Base-by-base conservation (phyloP, 805 yeast species). In the Blastobotrys chiropterorum region DNA sequence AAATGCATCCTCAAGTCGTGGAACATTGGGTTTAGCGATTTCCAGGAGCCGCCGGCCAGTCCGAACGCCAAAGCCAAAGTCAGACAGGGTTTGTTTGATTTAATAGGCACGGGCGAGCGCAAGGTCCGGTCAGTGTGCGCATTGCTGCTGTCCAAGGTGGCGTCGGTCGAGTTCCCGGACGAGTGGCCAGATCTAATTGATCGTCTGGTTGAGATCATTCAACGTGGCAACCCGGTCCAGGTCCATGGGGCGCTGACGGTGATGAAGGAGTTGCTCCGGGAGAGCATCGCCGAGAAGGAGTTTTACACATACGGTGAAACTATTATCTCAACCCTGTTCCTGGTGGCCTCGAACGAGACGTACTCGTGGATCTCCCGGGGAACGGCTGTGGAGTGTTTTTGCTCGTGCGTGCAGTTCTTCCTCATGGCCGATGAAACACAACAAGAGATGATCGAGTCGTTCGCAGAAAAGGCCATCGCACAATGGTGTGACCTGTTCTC, bases 161-260 rank as follows among this genome's bases (percentile, higher is more conserved):
- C 96, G 0, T 85, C 86, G 2, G 86, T 83, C 1, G 99, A 92
- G 62, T 92, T 80, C 62, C 99, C 99, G 0, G 98, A 94, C 63
- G 95, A 89, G 64, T 92, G 98, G 98, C 96, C 97, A 0, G 76
- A 74, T 19, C 70, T 90, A 46, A 44, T 65, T 13, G 55, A 57
- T 34, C 66, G 66, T 4, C 61, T 88, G 17, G 82, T 60, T 52
- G 42, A 67, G 70, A 19, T 59, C 46, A 45, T 62, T 39, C 38
- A 44, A 47, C 45, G 53, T 21, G 57, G 54, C 7, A 4, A 39
- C n/a, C 38, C 42, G 5, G 54, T 48, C 20, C 48, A 44, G 20
- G 63, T 88, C 44, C 50, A 54, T 8, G 69, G 68, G 0, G 68
- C 65, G 1, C 54, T 67, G 15, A 51, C 54, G 4, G 54, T 66